Conservation (phyloP, 768 basidiomycete genomes). For the Hortiboletus campestris region DNA sequence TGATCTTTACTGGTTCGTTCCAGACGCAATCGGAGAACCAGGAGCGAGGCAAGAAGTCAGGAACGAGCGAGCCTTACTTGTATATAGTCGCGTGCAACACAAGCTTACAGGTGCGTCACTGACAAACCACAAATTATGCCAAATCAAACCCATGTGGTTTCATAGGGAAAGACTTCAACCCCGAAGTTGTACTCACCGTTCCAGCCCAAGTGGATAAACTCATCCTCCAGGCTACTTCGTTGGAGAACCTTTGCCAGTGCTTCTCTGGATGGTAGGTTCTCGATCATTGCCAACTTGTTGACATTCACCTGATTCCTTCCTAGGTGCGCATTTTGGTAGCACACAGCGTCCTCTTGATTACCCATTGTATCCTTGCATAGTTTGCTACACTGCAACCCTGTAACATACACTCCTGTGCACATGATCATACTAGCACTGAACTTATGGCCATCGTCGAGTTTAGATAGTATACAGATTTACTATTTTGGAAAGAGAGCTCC, state of each 20-base stretch:
- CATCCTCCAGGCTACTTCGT: slow-evolving; percentile 87
- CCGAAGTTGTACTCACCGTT: slow-evolving; percentile 71
- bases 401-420: slow-evolving; percentile 18
- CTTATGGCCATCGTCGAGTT: too few species aligned
- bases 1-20: slow-evolving; percentile 2
- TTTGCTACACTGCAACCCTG: slow-evolving; percentile 19
- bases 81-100: slow-evolving; percentile 92
- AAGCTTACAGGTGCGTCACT: slow-evolving; percentile 78
- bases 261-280: slow-evolving; percentile 82
- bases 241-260: slow-evolving; percentile 96
- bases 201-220: slow-evolving; percentile 86
- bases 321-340: slow-evolving; percentile 78
- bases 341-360: not conserved
- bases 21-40: slow-evolving; percentile 47
- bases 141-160: not conserved
- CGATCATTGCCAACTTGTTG: not conserved
- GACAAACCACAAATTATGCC: not conserved
- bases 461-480: not conserved
- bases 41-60: slow-evolving; percentile 78
- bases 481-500: slow-evolving; percentile 13
- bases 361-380: slow-evolving; percentile 11
- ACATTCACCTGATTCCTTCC: not conserved
- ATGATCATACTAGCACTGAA: not conserved
- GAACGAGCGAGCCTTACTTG: slow-evolving; percentile 85
- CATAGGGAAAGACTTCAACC: slow-evolving; percentile 90